A percentile compares a stretch with the other conserved stretches of the same genome.
Conservation (phyloP, 1,284 basidiomycete species). For the Gymnopus androsaceus region DNA sequence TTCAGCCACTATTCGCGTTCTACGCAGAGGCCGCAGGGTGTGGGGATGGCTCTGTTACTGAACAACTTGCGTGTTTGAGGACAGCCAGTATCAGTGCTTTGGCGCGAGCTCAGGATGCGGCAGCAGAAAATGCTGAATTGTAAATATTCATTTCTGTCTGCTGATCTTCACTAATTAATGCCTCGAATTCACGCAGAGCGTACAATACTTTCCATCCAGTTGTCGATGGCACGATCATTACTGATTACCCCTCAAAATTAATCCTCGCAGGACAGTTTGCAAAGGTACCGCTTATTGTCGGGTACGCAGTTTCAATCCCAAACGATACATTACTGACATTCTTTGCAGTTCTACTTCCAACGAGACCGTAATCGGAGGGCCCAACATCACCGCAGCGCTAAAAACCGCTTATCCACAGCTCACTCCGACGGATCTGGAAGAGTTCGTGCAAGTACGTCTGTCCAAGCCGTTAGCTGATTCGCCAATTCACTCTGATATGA, state of each 20-base stretch:
- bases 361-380: slow-evolving; percentile 15
- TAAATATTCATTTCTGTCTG: not conserved
- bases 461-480: not conserved
- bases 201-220: slow-evolving; percentile 46
- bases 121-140: slow-evolving; percentile 19
- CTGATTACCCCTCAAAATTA: slow-evolving; percentile 46
- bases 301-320: slow-evolving; percentile 39
- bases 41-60: slow-evolving; percentile 34
- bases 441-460: slow-evolving; percentile 8
- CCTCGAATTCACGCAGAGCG: slow-evolving; percentile 25
- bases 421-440: slow-evolving; percentile 2
- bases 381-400: slow-evolving; percentile 8
- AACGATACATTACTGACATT: not conserved
- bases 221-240: slow-evolving; percentile 50
- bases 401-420: slow-evolving; percentile 9
- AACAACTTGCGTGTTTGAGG: slow-evolving; percentile 48
- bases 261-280: slow-evolving; percentile 46
- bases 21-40: slow-evolving; percentile 52
- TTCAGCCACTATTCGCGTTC: slow-evolving; percentile 52
- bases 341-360: slow-evolving; percentile 14
- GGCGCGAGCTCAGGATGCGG: slow-evolving; percentile 56
- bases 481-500: not conserved
- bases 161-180: not conserved
- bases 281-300: slow-evolving; percentile 57
- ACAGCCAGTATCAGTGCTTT: slow-evolving; percentile 50